Evolutionary conservation across 2,329 filamentous ascomycete genomes (phyloP), one percentile per base, ranked within the genome.

Genomic region (Thermochaetoides dissita): DNA sequence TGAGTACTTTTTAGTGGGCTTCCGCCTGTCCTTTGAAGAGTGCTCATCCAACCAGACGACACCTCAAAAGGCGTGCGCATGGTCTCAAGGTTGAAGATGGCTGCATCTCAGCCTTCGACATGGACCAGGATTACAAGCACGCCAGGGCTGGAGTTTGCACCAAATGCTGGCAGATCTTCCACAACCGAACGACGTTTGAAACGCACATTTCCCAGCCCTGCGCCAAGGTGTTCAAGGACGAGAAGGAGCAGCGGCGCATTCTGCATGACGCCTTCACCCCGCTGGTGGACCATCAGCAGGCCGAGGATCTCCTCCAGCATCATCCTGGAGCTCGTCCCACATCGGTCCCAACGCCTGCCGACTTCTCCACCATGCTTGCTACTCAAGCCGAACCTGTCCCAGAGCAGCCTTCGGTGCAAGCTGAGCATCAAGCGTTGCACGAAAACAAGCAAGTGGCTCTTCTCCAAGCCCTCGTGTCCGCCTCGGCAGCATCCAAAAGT

Each of bases 21-120:
- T 3, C 6, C 3, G 7, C 8, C 17, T 11, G 10, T 11, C n/a
- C 7, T 33, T 17, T 30, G 36, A n/a, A 42, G 36, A 7, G 24
- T 29, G 35, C 45, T 49, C 38, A 51, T 41, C 44, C 10, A 29
- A 36, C 7, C 37, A 58, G 57, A 7, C 57, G 59, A 36, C 59
- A 61, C 38, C 48, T 61, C 2, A 46, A 49, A 30, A 46, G 59
- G 35, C 48, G 56, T 3, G 54, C 58, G 10, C 59, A 61, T 46
- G 48, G 51, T n/a, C 52, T 61, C 17, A 38, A 41, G 6, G 52
- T 59, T 8, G 48, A 46, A 7, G 46, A 50, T 5, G 43, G 44
- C 12, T 44, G 40, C 36, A 55, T 58, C 6, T 57, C 56, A 2
- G 60, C 58, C 4, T 61, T 61, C 45, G 53, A 56, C 17, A 46